Evolutionary conservation across 2,329 filamentous ascomycete species (phyloP).

Genomic region (Stachybotrys elegans): DNA sequence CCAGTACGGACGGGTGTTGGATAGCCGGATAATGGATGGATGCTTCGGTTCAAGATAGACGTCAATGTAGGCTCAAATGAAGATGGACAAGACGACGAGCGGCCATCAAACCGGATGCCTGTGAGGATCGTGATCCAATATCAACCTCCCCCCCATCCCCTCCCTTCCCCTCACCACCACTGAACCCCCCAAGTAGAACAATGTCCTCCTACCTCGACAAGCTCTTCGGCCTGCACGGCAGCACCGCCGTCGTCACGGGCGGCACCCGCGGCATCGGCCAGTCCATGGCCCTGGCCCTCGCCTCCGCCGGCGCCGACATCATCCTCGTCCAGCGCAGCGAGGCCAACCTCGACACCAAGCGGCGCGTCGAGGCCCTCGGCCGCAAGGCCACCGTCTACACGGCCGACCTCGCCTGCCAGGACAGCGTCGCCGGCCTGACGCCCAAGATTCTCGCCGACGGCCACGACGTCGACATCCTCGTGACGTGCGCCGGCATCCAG

Average conservation of each 20-base stretch:
- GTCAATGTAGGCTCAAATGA: no score
- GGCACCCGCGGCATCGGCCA: slow-evolving; percentile 17
- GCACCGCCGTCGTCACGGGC: slow-evolving; percentile 14
- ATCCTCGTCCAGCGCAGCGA: slow-evolving; percentile 15
- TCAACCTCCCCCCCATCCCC: no score
- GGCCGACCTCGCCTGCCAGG: slow-evolving; percentile 14
- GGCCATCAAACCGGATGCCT: no score
- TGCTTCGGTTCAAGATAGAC: no score
- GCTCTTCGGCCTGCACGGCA: slow-evolving; percentile 14
- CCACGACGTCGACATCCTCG: slow-evolving; percentile 47
- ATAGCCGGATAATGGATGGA: no score
- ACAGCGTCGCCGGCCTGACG: slow-evolving; percentile 11
- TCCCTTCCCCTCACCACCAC: no score
- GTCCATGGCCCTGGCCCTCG: slow-evolving; percentile 15
- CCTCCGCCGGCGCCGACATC: slow-evolving; percentile 14
- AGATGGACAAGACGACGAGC: no score
- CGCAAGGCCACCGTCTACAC: slow-evolving; percentile 11
- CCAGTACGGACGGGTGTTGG: no score
- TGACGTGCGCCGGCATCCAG: slow-evolving; percentile 67
- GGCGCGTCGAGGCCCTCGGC: slow-evolving; percentile 10
- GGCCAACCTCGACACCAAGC: slow-evolving; percentile 13
- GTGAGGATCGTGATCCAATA: no score
- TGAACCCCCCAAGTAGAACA: no score
- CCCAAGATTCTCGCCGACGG: slow-evolving; percentile 13
- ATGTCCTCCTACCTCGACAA: slow-evolving; percentile 12